A percentile compares a stretch with the other conserved stretches of the same genome.
Conservation (phyloP, 129 eudicot genomes). For the carrot (Daucus carota) region DNA sequence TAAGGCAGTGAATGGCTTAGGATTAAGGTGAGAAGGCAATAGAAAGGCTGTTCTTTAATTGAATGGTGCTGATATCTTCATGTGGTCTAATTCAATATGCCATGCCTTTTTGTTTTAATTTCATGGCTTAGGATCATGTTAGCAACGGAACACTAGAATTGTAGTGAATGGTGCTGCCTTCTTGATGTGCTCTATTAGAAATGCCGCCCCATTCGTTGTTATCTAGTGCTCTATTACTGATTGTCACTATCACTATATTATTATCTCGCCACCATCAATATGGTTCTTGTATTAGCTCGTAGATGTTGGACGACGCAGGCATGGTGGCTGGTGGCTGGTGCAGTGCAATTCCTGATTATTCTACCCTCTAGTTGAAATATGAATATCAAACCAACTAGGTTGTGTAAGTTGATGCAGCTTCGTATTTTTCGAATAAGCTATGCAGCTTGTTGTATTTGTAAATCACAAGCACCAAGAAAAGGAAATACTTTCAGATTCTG, state of each 20-base stretch:
- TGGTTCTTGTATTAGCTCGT: neutral
- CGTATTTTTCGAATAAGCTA: too few relatives aligned
- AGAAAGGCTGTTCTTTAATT: conserved; percentile 41
- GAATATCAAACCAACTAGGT: neutral
- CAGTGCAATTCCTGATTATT: neutral
- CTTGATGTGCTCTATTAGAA: conserved; percentile 37
- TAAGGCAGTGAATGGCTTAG: conserved; percentile 23
- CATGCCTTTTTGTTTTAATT: neutral
- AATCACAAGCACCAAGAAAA: too few relatives aligned
- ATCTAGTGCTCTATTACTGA: conserved; percentile 16
- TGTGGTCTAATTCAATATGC: neutral
- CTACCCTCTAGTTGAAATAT: neutral
- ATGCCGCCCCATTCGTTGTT: conserved; percentile 28
- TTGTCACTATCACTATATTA: conserved; percentile 22
- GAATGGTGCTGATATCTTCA: conserved; percentile 22
- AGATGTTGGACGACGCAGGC: too few relatives aligned
- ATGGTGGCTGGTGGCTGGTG: too few relatives aligned
- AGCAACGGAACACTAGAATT: neutral
- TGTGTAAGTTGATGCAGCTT: neutral
- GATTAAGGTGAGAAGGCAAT: conserved; percentile 17
- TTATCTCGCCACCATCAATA: conserved; percentile 18
- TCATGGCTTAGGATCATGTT: neutral
- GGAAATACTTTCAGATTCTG: neutral
- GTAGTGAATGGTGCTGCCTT: conserved; percentile 2
- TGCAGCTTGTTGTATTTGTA: too few relatives aligned